Percentiles rank a stretch among this genome's conserved stretches.
phyloP scores from a whole-genome alignment of 2,329 filamentous ascomycete species.

The Hypomyces perniciosus region DNA sequence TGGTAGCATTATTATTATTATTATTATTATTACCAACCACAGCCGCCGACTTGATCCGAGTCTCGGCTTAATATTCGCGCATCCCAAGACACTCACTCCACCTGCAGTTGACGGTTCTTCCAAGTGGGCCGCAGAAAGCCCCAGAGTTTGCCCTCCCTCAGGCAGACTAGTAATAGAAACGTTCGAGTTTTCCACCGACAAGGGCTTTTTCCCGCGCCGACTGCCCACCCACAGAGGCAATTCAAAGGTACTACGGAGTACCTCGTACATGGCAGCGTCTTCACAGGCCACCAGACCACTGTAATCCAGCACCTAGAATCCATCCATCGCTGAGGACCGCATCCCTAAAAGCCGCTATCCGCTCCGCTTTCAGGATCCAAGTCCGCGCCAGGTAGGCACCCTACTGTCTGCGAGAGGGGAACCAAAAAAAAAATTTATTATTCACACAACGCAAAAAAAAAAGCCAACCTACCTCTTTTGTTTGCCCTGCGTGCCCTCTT shows the following conservation, averaged over 20 bases:
- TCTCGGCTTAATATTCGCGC: constrained; percentile 12
- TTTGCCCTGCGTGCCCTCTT: constrained; percentile 25
- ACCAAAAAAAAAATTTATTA: constrained; percentile 35
- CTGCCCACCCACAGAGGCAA: constrained; percentile 1
- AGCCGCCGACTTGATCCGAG: constrained; percentile 10
- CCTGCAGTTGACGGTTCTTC: constrained; percentile 4
- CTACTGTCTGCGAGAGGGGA: constrained; percentile 17
- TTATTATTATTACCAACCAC: background rate
- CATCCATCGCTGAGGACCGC: no score
- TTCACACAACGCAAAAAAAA: constrained; percentile 34
- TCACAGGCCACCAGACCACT: background rate
- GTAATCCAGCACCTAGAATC: background rate
- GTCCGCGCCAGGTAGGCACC: constrained; percentile 9
- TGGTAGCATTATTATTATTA: background rate
- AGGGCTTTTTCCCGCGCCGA: background rate
- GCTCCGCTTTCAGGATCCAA: constrained; percentile 1
- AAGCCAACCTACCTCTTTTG: constrained; percentile 24
- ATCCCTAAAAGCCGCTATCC: background rate
- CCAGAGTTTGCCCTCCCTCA: constrained; percentile 3
- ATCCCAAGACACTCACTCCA: constrained; percentile 4
- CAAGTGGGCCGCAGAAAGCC: constrained; percentile 8
- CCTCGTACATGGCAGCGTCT: no score
- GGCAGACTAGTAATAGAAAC: background rate
- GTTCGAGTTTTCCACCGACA: background rate
- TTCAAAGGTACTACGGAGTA: background rate